Base-by-base conservation (phyloP, 345 rosid genomes). In the Brassica juncea region DNA sequence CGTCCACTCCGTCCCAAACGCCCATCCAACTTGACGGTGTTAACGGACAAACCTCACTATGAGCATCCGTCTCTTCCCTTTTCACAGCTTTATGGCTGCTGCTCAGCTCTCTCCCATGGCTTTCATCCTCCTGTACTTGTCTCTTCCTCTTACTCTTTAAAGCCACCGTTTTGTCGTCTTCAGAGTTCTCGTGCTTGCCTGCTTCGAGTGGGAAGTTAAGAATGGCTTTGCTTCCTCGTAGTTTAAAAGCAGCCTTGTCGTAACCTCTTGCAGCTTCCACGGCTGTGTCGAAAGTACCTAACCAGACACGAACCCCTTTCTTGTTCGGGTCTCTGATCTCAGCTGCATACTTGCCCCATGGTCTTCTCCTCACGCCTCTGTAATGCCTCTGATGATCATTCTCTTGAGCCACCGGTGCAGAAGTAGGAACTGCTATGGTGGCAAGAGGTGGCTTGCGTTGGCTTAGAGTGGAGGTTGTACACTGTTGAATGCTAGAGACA, bases 11-110 rank as follows among this genome's bases (percentile, higher is more conserved):
- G 34, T 94, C 97, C 97, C 97, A 92, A 71, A 91, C 86, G 19
- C 88, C 91, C 77, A 61, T 88, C 98, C 98, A 94, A 74, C 84
- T 87, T n/a, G 97, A 94, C 72, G 98, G 97, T 68, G 97, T 92
- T 71, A 87, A 86, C 11, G 91, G 94, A 39, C 87, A 76, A 32
- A 68, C 71, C 25, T 69, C 75, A 15, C 42, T 10, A 19, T 32
- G 73, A 68, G 47, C 73, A 27, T 25, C 70, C 14, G 47, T 58
- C 42, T 67, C 82, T 79, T 71, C 84, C 75, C 74, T 72, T 71
- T 83, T 86, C 55, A 72, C 80, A 28, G 72, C 44, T 66, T 75
- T 80, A 65, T 54, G 55, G 55, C 54, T 68, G 66, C 42, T 70
- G 25, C 25, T 23, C 76, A 68, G 71, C 21, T 31, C 57, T 31